phyloP scores from a whole-genome alignment of 495 filamentous ascomycete species.

The Penicillium longicatenatum region DNA sequence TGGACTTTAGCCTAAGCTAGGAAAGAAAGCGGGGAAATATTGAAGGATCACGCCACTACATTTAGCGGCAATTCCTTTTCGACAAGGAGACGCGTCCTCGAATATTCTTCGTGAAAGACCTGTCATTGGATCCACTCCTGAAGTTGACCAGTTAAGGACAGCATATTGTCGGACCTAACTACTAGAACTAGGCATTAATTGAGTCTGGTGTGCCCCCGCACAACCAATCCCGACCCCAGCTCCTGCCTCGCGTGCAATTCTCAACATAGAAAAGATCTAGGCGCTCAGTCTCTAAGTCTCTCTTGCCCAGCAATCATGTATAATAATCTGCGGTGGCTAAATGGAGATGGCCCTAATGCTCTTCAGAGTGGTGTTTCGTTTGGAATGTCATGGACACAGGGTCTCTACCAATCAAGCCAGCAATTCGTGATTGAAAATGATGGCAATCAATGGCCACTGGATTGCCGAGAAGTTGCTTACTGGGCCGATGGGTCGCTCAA shows the following conservation, averaged over 20 bases:
- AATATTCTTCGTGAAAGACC: no score
- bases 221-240: neutral
- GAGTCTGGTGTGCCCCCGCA: neutral
- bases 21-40: slow-evolving; percentile 3
- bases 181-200: neutral
- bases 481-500: slow-evolving; percentile 23
- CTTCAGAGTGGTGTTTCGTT: slow-evolving; percentile 22
- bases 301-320: slow-evolving; percentile 6
- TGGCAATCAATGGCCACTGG: slow-evolving; percentile 14
- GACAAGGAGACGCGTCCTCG: no score
- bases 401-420: slow-evolving; percentile 17
- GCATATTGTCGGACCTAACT: no score
- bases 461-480: slow-evolving; percentile 26
- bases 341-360: slow-evolving; percentile 11
- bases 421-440: slow-evolving; percentile 19
- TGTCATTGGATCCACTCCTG: no score
- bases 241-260: neutral
- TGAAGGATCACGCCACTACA: no score
- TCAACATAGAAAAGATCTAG: neutral
- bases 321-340: slow-evolving; percentile 22
- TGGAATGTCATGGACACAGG: slow-evolving; percentile 24
- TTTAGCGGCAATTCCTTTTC: no score
- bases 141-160: no score
- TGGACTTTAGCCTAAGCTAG: neutral
- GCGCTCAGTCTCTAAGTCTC: neutral